Evolutionary conservation across 2,329 filamentous ascomycete genomes (phyloP).

Genomic region (Emergomyces orientalis): DNA sequence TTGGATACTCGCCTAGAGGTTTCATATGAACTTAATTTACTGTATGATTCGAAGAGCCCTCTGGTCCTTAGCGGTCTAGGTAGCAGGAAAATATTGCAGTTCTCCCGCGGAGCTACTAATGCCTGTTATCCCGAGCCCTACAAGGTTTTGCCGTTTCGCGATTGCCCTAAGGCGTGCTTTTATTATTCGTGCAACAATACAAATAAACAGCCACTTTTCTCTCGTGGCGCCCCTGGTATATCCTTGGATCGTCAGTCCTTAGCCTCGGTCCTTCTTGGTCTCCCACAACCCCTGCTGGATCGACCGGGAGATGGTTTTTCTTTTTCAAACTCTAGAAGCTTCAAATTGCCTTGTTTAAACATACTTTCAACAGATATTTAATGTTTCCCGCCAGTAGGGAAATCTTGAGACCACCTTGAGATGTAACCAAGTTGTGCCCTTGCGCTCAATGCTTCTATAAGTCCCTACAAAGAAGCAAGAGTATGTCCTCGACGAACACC

Average conservation of each 20-base stretch:
- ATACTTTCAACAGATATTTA: background rate
- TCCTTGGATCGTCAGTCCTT: background rate
- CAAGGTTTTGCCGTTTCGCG: background rate
- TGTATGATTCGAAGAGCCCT: background rate
- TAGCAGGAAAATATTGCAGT: background rate
- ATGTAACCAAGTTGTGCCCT: background rate
- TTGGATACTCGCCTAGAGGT: background rate
- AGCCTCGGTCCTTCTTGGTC: constrained; percentile 10
- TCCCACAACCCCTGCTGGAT: background rate
- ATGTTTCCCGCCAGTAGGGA: background rate
- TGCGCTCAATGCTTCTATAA: background rate
- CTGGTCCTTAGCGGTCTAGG: background rate
- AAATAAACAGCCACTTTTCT: constrained; percentile 1
- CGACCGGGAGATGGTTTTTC: constrained; percentile 1
- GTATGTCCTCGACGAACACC: background rate
- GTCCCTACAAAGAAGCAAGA: constrained; percentile 2
- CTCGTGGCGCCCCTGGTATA: constrained; percentile 1
- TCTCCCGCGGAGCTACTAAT: background rate
- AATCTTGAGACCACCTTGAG: background rate
- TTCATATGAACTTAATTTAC: constrained; percentile 2
- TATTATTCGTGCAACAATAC: background rate
- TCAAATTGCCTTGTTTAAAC: constrained; percentile 1
- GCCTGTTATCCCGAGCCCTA: background rate
- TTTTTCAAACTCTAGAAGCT: constrained; percentile 4
- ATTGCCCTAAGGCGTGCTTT: background rate